These are phyloP conservation scores for Krasilnikovozyma curviuscula DNA, from an alignment of 768 basidiomycete genomes.

Conservation along the genomic window DNA sequence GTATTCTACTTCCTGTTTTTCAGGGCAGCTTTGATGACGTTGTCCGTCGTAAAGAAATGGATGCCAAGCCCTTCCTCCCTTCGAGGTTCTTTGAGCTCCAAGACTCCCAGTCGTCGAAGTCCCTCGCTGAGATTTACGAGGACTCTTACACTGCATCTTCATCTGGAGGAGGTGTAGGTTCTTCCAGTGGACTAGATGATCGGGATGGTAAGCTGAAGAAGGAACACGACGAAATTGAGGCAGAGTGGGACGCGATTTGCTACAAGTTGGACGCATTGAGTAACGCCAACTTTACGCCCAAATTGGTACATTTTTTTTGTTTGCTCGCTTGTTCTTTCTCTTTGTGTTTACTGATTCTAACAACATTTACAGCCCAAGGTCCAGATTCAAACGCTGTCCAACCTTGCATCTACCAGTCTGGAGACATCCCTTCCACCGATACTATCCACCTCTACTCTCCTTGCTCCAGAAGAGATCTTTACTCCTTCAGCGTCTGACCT, in stretches of 20 bases:
- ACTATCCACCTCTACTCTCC: conserved; percentile 51
- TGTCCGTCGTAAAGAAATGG: conserved; percentile 52
- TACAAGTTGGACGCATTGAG: conserved; percentile 79
- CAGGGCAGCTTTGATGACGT: conserved; percentile 70
- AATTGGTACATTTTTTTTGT: conserved; percentile 41
- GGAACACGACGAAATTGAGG: conserved; percentile 73
- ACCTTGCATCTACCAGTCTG: conserved; percentile 57
- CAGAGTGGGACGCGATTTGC: conserved; percentile 65
- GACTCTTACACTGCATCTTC: conserved; percentile 56
- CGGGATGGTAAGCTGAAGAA: conserved; percentile 71
- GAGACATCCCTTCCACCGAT: conserved; percentile 82
- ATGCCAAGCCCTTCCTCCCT: conserved; percentile 76
- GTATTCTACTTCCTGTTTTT: not conserved
- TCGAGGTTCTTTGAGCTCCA: conserved; percentile 74
- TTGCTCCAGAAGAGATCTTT: conserved; percentile 86
- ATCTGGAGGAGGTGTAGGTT: conserved; percentile 25
- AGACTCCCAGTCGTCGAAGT: conserved; percentile 69
- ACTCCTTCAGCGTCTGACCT: conserved; percentile 35
- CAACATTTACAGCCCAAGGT: conserved; percentile 51
- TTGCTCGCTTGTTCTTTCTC: not conserved
- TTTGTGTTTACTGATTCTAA: not conserved
- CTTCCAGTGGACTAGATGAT: conserved; percentile 40
- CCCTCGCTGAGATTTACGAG: conserved; percentile 89
- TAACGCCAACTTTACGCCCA: conserved; percentile 88
- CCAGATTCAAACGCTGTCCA: conserved; percentile 60